Conservation (phyloP, 345 rosid species). For the Pugionium dolabratum region DNA sequence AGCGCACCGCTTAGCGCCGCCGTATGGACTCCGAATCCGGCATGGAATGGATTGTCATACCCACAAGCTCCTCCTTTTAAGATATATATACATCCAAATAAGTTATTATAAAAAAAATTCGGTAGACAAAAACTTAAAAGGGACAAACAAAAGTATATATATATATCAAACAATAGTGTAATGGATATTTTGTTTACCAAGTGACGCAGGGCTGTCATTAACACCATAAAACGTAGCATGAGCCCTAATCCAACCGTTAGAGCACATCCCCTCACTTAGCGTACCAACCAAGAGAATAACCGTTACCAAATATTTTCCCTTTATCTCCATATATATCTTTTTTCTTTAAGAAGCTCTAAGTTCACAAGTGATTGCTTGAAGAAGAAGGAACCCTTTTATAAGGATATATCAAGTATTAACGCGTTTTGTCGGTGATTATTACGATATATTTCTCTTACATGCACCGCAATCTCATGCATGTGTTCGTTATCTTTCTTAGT, state of each 20-base stretch:
- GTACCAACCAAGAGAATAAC: constrained; percentile 36
- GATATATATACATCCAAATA: constrained; percentile 1
- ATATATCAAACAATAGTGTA: constrained; percentile 1
- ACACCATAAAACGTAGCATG: constrained; percentile 81
- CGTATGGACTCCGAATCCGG: constrained; percentile 77
- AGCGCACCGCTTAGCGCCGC: constrained; percentile 72
- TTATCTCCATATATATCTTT: constrained; percentile 3
- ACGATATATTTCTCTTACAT: constrained; percentile 38
- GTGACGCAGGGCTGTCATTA: constrained; percentile 67
- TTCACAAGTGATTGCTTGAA: constrained; percentile 31
- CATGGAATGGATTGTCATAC: constrained; percentile 67
- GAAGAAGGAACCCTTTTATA: constrained; percentile 40
- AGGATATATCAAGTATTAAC: constrained; percentile 9
- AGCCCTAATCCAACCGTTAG: constrained; percentile 54
- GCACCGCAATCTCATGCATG: constrained; percentile 42
- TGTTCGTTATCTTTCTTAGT: constrained; percentile 47
- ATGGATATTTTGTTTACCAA: constrained; percentile 47
- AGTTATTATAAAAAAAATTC: not conserved
- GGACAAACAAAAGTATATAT: not conserved
- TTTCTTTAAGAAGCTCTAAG: constrained; percentile 14
- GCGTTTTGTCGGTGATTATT: constrained; percentile 45
- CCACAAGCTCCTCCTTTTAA: constrained; percentile 85
- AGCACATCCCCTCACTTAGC: constrained; percentile 42
- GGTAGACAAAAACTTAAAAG: not conserved
- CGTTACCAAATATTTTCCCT: constrained; percentile 25